A percentile compares a stretch with the other conserved stretches of the same genome.
These are phyloP conservation scores for Cupressus sempervirens DNA, from an alignment of 75 land plant genomes.

Conservation along the genomic window DNA sequence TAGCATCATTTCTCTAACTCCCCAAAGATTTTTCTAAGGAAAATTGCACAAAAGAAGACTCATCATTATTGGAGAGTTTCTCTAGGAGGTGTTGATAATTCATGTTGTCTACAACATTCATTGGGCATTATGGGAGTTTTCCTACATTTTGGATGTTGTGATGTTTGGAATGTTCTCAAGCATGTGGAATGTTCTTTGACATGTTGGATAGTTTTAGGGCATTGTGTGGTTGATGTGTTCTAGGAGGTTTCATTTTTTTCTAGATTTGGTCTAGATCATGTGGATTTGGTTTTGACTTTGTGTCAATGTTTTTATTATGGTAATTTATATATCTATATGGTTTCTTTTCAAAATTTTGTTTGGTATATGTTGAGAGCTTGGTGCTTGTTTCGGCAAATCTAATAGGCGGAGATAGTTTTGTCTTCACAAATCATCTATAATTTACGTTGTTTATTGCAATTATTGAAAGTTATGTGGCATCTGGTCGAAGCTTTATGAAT, in stretches of 20 bases:
- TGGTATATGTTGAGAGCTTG: background rate
- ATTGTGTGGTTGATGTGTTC: background rate
- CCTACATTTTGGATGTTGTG: too few species aligned
- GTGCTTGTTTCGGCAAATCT: background rate
- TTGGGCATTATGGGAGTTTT: background rate
- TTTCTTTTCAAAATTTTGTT: background rate
- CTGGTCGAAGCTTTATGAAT: too few species aligned
- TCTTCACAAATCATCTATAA: background rate
- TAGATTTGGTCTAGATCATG: background rate
- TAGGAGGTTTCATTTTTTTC: background rate
- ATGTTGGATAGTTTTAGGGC: background rate
- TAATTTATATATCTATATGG: background rate
- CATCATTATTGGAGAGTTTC: slow-evolving; percentile 80
- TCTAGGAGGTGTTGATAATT: too few species aligned
- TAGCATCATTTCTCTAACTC: slow-evolving; percentile 13
- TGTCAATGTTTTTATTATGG: background rate
- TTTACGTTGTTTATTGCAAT: background rate
- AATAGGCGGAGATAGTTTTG: background rate
- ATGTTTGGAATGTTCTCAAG: too few species aligned
- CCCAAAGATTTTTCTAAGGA: slow-evolving; percentile 77
- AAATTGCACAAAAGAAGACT: slow-evolving; percentile 92
- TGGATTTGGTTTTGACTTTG: background rate
- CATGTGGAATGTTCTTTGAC: background rate
- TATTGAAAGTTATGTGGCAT: background rate
- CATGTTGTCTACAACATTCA: background rate